Percentiles rank a stretch among this genome's conserved stretches.
Evolutionary conservation across 805 yeast species (phyloP).

Genomic region (Saccharomycopsis capsularis): DNA sequence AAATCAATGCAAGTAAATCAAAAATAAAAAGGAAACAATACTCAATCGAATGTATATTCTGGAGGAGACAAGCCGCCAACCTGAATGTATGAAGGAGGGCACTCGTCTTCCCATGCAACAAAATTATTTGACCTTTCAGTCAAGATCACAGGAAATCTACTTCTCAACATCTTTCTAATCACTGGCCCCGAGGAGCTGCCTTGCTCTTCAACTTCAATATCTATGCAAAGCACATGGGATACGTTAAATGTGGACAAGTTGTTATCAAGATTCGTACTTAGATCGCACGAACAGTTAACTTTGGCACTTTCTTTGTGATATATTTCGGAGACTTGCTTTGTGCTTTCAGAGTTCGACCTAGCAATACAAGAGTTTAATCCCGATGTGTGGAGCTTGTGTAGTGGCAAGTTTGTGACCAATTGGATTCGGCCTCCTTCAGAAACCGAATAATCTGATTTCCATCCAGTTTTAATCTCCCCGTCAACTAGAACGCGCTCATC

Average conservation of each 20-base stretch:
- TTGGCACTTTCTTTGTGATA: background rate
- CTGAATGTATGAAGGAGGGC: conserved; percentile 1
- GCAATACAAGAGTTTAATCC: background rate
- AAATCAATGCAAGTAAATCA: too few species aligned
- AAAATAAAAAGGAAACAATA: too few species aligned
- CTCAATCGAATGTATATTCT: background rate
- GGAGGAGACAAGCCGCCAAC: background rate
- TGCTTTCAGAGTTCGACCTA: background rate
- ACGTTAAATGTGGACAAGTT: background rate
- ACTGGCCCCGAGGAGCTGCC: background rate
- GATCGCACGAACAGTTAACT: conserved; percentile 11
- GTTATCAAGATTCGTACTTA: background rate
- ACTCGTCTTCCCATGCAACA: conserved; percentile 8
- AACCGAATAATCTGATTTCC: conserved; percentile 11
- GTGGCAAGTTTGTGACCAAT: background rate
- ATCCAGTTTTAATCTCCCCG: conserved; percentile 13
- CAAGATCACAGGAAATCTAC: conserved; percentile 5
- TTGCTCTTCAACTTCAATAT: conserved; percentile 7
- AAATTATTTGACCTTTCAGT: background rate
- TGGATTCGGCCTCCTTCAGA: background rate
- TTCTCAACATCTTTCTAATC: background rate
- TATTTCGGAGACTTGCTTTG: background rate
- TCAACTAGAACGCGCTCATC: conserved; percentile 1
- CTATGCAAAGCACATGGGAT: conserved; percentile 1
- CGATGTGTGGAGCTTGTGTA: background rate